Conservation (phyloP, 139 green algal genomes). For the Limnomonas spitsbergensis region DNA sequence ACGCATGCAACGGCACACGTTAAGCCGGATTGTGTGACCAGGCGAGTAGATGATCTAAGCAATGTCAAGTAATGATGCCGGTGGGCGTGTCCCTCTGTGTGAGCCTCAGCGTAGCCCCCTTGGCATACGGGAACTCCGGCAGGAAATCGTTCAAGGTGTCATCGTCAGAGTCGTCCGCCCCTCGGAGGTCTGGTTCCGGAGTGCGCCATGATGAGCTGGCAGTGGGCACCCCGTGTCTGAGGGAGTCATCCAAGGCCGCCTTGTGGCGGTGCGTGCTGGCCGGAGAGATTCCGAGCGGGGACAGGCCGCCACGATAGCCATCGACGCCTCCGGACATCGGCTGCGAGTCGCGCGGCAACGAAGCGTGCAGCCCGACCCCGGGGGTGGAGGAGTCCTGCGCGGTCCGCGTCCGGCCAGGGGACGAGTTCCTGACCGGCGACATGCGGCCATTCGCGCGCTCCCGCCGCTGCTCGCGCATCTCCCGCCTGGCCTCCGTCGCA, state of each 20-base stretch:
- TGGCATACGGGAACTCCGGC: constrained; percentile 16
- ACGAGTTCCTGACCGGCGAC: too few relatives aligned
- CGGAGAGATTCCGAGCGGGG: background rate
- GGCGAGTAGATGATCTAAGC: too few relatives aligned
- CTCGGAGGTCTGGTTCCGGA: background rate
- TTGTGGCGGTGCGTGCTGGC: background rate
- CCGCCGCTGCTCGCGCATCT: background rate
- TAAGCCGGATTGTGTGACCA: too few relatives aligned
- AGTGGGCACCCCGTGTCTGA: too few relatives aligned
- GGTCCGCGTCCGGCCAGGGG: background rate
- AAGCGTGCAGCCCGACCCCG: background rate
- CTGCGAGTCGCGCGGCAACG: background rate
- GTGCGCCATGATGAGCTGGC: too few relatives aligned
- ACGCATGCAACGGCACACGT: too few relatives aligned
- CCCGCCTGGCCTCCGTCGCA: constrained; percentile 6
- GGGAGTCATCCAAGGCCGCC: background rate
- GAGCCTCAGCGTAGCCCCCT: background rate
- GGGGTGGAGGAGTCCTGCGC: background rate
- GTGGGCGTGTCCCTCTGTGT: background rate
- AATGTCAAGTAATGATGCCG: constrained; percentile 16
- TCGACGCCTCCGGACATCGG: background rate
- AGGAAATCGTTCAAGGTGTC: constrained; percentile 6
- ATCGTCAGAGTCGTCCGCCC: background rate
- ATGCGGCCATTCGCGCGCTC: background rate
- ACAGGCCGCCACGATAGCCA: background rate